Conservation (phyloP, 1,139 yeast genomes). For the Citeromyces siamensis region DNA sequence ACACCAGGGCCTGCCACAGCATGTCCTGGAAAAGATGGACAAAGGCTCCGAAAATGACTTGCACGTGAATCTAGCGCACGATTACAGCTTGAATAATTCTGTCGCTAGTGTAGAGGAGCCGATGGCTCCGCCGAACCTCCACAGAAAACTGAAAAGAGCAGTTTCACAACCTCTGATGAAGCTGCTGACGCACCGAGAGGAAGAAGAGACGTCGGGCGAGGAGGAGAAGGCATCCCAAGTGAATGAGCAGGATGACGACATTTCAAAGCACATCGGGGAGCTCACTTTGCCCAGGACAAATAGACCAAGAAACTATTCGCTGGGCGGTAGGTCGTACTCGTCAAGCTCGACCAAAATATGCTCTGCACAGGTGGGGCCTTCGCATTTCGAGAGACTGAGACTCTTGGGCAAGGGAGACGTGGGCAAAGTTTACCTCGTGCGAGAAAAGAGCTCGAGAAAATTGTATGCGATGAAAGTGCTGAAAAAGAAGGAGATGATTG, state of each 20-base stretch:
- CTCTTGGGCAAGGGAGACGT: constrained; percentile 95
- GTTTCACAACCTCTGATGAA: constrained; percentile 66
- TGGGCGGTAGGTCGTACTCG: constrained; percentile 48
- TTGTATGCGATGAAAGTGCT: constrained; percentile 90
- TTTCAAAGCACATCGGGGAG: constrained; percentile 43
- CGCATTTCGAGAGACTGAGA: constrained; percentile 79
- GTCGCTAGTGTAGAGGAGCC: constrained; percentile 9
- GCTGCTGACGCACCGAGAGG: constrained; percentile 11
- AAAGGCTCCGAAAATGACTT: constrained; percentile 14
- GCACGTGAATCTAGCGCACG: constrained; percentile 21
- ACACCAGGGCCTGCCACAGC: constrained; percentile 46
- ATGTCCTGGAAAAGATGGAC: constrained; percentile 14
- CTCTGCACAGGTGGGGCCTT: constrained; percentile 74
- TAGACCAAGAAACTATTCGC: constrained; percentile 33
- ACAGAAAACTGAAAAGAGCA: constrained; percentile 52
- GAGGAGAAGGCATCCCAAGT: constrained; percentile 1
- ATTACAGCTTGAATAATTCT: constrained; percentile 16
- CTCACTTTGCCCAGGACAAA: constrained; percentile 20
- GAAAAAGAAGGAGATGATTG: constrained; percentile 86
- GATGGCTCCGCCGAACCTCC: constrained; percentile 22
- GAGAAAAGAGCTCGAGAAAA: constrained; percentile 63
- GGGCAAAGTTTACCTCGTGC: constrained; percentile 87
- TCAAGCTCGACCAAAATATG: constrained; percentile 60
- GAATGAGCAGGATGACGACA: constrained; percentile 20
- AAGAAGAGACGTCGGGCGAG: not conserved